Percentiles rank a stretch among this genome's conserved stretches.
These are phyloP conservation scores for Crithidia sp. DNA, from an alignment of 208 protist species.

Conservation along the genomic window DNA sequence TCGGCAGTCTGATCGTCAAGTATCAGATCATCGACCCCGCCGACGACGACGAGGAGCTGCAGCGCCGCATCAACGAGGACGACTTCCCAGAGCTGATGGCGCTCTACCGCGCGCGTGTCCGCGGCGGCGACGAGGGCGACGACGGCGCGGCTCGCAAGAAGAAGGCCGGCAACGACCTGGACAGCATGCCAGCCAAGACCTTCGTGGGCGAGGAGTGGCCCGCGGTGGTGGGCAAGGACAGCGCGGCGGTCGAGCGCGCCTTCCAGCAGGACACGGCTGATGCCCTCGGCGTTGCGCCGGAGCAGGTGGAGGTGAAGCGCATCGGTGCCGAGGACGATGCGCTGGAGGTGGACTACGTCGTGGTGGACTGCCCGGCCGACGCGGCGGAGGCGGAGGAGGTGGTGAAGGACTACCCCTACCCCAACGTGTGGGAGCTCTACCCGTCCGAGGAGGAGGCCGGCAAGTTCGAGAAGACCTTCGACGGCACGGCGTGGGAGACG, in stretches of 20 bases:
- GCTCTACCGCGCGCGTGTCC: slow-evolving; percentile 41
- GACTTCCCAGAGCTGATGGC: slow-evolving; percentile 48
- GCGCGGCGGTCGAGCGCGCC: slow-evolving; percentile 26
- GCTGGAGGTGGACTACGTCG: slow-evolving; percentile 41
- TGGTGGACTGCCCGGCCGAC: slow-evolving; percentile 32
- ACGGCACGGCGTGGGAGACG: slow-evolving; percentile 31
- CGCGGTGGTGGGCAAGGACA: slow-evolving; percentile 32
- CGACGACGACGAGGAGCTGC: slow-evolving; percentile 44
- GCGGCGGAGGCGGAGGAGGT: slow-evolving; percentile 34
- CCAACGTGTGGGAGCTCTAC: slow-evolving; percentile 51
- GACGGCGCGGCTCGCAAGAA: slow-evolving; percentile 15
- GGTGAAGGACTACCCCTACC: slow-evolving; percentile 51
- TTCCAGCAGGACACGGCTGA: slow-evolving; percentile 54
- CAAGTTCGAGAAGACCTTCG: slow-evolving; percentile 38
- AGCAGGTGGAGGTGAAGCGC: slow-evolving; percentile 36
- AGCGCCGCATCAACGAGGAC: slow-evolving; percentile 40
- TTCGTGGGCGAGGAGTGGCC: slow-evolving; percentile 64
- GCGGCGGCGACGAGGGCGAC: slow-evolving; percentile 15
- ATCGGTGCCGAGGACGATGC: slow-evolving; percentile 18
- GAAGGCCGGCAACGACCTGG: slow-evolving; percentile 12
- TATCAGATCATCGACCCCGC: slow-evolving; percentile 40
- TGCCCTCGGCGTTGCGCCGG: slow-evolving; percentile 31
- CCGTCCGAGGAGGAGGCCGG: slow-evolving; percentile 28
- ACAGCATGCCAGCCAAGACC: slow-evolving; percentile 31
- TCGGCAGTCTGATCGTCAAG: slow-evolving; percentile 52